phyloP scores from a whole-genome alignment of 2,329 filamentous ascomycete genomes.

The Cladosporium colombiae region DNA sequence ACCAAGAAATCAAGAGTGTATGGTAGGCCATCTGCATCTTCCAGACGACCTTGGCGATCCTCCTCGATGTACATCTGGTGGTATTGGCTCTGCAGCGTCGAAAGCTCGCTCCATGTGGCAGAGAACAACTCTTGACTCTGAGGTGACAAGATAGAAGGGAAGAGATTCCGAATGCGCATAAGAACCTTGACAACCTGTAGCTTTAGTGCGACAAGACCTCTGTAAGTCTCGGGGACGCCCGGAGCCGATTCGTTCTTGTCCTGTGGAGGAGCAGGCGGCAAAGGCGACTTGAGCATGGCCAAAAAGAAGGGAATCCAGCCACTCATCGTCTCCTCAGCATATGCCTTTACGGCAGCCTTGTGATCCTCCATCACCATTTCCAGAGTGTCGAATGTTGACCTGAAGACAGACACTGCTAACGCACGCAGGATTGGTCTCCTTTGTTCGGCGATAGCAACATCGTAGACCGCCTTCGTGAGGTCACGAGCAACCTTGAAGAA shows the following conservation, averaged over 20 bases:
- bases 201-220: slow-evolving; percentile 82
- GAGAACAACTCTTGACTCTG: slow-evolving; percentile 83
- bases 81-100: slow-evolving; percentile 70
- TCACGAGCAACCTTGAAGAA: slow-evolving; percentile 89
- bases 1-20: slow-evolving; percentile 94
- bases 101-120: slow-evolving; percentile 85
- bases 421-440: slow-evolving; percentile 74
- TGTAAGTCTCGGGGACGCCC: slow-evolving; percentile 66
- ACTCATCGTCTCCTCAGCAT: slow-evolving; percentile 78
- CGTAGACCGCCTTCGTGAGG: slow-evolving; percentile 79
- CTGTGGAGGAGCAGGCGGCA: slow-evolving; percentile 63
- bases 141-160: slow-evolving; percentile 76
- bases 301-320: slow-evolving; percentile 91
- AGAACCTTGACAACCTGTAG: slow-evolving; percentile 88
- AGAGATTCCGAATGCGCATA: slow-evolving; percentile 82
- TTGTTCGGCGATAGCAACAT: slow-evolving; percentile 74
- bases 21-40: slow-evolving; percentile 87
- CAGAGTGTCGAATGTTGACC: slow-evolving; percentile 88
- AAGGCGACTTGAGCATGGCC: slow-evolving; percentile 69
- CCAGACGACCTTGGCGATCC: slow-evolving; percentile 81
- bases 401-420: slow-evolving; percentile 85
- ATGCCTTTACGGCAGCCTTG: slow-evolving; percentile 78
- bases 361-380: slow-evolving; percentile 97
- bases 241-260: slow-evolving; percentile 63
- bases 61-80: slow-evolving; percentile 82